Base-by-base conservation (phyloP, 495 filamentous ascomycete genomes). In the Lophium mytilinum region DNA sequence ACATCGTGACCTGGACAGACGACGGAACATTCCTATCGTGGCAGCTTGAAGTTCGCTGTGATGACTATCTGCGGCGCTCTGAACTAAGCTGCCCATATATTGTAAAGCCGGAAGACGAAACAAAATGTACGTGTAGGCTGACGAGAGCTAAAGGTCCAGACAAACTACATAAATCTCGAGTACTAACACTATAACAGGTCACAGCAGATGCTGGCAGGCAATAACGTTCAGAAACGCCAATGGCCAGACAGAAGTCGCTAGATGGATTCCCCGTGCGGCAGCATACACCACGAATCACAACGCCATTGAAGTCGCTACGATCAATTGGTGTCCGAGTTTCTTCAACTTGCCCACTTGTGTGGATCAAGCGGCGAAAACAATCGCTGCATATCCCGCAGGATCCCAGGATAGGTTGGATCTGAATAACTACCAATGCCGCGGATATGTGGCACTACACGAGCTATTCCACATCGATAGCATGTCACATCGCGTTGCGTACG, bases 321-420 rank as follows among this genome's bases (percentile, higher is more conserved):
- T 56, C 6, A 56, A 56, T 24, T 56, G 35, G n/a, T 56, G 53
- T 39, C 53, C 53, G 10, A 37, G 24, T 35, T 56, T 56, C 43
- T 56, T 56, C 53, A 35, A 3, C 15, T 18, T 46, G 41, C 10
- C 12, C 1, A 49, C 42, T 1, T 56, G 53, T 15, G n/a, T 14
- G n/a, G 21, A 37, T 10, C 10, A 9, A 18, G 37, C 49, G 3
- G 17, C 15, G 10, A 17, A 37, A 56, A 17, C 12, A 3, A 37
- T 39, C 18, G 40, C 47, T 9, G n/a, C 17, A 5, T 37, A 39
- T 24, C 41, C 30, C 19, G 42, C 12, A 9, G 24, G 15, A 19
- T 35, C 41, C 9, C 3, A 53, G 17, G 18, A 53, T 14, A 12
- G 53, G 24, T 24, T 56, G 33, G 9, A 46, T 30, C 15, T 56